Conservation (phyloP, 2,329 filamentous ascomycete genomes). For the Cordyceps tenuipes region DNA sequence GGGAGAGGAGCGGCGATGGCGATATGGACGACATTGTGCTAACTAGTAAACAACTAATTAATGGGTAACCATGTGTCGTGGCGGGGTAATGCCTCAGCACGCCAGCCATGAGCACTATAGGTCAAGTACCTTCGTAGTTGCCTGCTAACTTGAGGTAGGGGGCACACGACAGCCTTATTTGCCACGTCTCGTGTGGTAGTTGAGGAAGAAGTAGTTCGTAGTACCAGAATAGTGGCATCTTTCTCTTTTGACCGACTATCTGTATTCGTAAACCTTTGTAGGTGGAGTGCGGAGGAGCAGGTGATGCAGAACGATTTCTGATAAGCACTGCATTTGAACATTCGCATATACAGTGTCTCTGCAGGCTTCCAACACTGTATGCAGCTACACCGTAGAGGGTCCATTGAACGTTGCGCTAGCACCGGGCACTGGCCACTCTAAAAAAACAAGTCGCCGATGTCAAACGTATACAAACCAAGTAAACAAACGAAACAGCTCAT, state of each 20-base stretch:
- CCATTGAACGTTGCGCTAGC: constrained; percentile 8
- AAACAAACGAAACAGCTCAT: neutral
- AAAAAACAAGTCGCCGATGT: neutral
- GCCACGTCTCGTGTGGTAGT: neutral
- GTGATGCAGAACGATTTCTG: neutral
- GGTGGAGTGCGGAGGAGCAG: neutral
- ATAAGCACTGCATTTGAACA: neutral
- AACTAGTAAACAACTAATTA: neutral
- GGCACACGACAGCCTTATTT: constrained; percentile 9
- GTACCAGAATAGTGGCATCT: too few relatives aligned
- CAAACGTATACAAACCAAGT: neutral
- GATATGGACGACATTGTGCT: neutral
- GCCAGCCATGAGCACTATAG: too few relatives aligned
- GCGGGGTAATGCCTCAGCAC: neutral
- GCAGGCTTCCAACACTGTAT: neutral
- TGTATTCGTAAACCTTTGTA: too few relatives aligned
- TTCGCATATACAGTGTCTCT: constrained; percentile 1
- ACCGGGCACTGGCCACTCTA: too few relatives aligned
- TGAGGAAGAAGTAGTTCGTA: too few relatives aligned
- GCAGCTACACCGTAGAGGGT: constrained; percentile 6
- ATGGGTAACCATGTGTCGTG: neutral
- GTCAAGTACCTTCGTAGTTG: too few relatives aligned
- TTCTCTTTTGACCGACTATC: too few relatives aligned
- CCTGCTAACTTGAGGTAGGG: neutral
- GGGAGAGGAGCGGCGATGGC: neutral